Percentiles rank a stretch among this genome's conserved stretches.
These are phyloP conservation scores for Chaetomium fimeti DNA, from an alignment of 495 filamentous ascomycete species.

Conservation along the genomic window DNA sequence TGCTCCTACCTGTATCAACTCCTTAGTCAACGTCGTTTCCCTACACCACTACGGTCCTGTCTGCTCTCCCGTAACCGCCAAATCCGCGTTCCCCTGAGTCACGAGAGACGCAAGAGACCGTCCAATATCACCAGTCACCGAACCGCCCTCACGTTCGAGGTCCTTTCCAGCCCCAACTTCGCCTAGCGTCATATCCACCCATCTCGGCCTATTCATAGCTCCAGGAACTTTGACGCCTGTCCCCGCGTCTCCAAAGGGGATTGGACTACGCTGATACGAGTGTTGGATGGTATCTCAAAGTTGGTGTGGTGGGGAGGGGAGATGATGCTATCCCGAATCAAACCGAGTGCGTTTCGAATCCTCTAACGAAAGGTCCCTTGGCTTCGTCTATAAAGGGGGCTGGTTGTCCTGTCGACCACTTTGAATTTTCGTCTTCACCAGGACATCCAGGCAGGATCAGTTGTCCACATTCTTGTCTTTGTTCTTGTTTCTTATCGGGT, in stretches of 20 bases:
- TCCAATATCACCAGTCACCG: not conserved
- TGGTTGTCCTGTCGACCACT: not conserved
- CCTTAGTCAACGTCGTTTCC: not conserved
- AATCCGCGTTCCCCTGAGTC: not conserved
- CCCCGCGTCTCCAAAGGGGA: not conserved
- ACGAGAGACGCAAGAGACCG: not conserved
- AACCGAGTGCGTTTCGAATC: not conserved
- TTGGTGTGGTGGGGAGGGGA: not conserved
- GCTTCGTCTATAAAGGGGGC: constrained; percentile 7
- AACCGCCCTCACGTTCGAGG: not conserved
- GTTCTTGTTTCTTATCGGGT: not conserved
- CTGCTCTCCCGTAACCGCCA: not conserved
- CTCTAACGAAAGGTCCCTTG: not conserved
- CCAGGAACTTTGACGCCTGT: not conserved
- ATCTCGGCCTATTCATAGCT: not conserved
- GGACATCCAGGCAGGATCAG: not conserved
- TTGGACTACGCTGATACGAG: not conserved
- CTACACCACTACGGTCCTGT: constrained; percentile 10
- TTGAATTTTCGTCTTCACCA: not conserved
- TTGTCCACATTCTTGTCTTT: not conserved
- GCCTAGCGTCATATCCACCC: not conserved
- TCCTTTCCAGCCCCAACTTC: not conserved
- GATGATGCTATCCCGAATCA: not conserved
- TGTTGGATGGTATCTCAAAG: not conserved
- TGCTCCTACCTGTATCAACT: not conserved